Base-by-base conservation (phyloP, 305 asterid genomes). In the Fraxinus paxiana region DNA sequence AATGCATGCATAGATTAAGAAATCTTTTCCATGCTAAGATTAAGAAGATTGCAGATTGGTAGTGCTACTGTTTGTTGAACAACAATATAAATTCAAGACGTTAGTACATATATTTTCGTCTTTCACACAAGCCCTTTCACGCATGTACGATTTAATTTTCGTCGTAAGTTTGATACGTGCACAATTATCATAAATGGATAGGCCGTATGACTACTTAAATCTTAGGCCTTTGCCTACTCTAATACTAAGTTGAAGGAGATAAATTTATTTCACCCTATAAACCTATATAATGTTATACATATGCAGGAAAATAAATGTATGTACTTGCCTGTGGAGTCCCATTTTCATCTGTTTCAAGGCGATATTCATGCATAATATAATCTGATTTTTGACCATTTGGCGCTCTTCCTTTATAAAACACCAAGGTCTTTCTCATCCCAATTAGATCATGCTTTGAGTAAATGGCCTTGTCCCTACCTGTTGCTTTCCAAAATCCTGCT, bases 401-500 rank as follows among this genome's bases (percentile, higher is more conserved):
- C 83, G 97, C 97, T 69, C 97, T 82, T 30, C 97, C 97, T 85
- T 89, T 86, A 75, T 93, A 92, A 51, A 92, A 93, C 2, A 93
- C 97, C 59, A 93, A 77, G n/a, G 97, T 93, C 74, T 93, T 93
- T 75, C 97, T 88, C 97, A 93, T 93, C 31, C 97, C 97, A 56
- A 93, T 86, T 35, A 93, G 77, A 13, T 90, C 89, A 2, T 83
- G 89, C 82, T 90, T 93, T 18, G 92, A 87, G 79, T 90, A 93
- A 81, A 93, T 90, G 34, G 95, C 89, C 85, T 93, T 93, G 82
- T 93, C 97, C 22, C 97, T 81, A 34, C 97, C 97, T 0, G 97
- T 93, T 12, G 97, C 97, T 78, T 93, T 93, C 97, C 97, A 93
- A 34, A 93, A 93, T 20, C 97, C 97, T 7, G 95, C 95, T 31